Evolutionary conservation across 768 basidiomycete genomes (phyloP).

Genomic region (Termitomyces titanicus): DNA sequence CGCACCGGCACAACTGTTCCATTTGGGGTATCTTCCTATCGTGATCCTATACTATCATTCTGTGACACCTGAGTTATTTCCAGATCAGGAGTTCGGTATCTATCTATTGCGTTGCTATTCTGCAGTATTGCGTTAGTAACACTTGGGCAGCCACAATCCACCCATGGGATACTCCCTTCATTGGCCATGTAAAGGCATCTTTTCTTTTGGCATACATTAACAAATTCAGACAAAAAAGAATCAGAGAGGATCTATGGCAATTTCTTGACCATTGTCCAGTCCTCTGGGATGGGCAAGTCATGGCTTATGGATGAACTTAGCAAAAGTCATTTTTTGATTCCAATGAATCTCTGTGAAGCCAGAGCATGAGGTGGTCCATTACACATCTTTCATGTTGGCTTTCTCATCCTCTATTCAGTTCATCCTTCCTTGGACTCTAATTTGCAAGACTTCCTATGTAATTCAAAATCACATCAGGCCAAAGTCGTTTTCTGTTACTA

Average conservation of each 20-base stretch:
- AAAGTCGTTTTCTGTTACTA: neutral
- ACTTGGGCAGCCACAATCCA: no score
- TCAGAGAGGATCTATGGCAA: neutral
- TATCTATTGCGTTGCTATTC: no score
- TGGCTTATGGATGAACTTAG: slow-evolving; percentile 12
- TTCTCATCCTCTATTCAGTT: neutral
- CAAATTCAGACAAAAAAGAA: no score
- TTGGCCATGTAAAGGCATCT: no score
- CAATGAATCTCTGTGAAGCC: slow-evolving; percentile 12
- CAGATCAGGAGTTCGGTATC: no score
- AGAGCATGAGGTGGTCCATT: neutral
- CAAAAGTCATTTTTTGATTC: slow-evolving; percentile 12
- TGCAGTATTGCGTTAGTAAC: no score
- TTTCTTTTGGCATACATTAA: no score
- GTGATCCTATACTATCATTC: no score
- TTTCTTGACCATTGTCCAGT: slow-evolving; percentile 13
- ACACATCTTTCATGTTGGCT: neutral
- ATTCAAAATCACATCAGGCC: neutral
- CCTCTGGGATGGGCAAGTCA: slow-evolving; percentile 18
- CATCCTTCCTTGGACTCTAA: neutral
- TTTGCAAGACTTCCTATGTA: neutral
- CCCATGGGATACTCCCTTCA: no score
- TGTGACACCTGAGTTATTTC: no score
- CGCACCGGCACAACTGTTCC: no score
- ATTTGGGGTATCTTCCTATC: no score